Evolutionary conservation across 2,329 filamentous ascomycete genomes (phyloP).

Genomic region (Scedosporium boydii): DNA sequence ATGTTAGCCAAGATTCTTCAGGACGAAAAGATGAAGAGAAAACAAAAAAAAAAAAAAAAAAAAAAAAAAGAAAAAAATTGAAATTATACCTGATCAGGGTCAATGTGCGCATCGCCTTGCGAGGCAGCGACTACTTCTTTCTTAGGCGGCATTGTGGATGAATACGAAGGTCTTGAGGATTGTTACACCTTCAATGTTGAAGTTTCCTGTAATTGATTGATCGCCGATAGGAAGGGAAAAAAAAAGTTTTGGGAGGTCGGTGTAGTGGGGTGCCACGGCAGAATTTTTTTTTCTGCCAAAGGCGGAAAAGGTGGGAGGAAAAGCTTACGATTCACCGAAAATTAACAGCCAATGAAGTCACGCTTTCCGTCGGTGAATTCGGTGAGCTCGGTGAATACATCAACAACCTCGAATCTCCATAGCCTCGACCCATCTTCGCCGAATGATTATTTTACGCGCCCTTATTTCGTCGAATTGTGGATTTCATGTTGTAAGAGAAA

Average conservation of each 20-base stretch:
- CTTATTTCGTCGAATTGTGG: neutral
- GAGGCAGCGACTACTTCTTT: constrained; percentile 21
- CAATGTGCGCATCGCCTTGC: constrained; percentile 23
- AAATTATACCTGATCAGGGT: constrained; percentile 30
- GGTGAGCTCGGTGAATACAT: constrained; percentile 1
- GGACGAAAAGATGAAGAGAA: neutral
- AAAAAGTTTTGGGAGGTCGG: constrained; percentile 7
- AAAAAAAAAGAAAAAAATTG: too few species aligned
- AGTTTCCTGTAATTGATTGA: neutral
- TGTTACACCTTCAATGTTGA: neutral
- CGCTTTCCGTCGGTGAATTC: neutral
- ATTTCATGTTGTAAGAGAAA: neutral
- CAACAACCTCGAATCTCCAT: neutral
- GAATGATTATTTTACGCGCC: too few species aligned
- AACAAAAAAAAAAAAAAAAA: too few species aligned
- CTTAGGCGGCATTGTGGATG: constrained; percentile 28
- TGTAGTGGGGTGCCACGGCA: constrained; percentile 5
- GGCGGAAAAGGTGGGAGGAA: neutral
- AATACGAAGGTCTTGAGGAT: neutral
- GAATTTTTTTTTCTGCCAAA: constrained; percentile 1
- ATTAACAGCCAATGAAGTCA: neutral
- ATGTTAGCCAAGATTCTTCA: neutral
- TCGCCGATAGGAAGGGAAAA: neutral
- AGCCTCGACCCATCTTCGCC: neutral
- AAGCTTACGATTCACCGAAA: neutral